Conservation (phyloP, 2,329 filamentous ascomycete species). For the Botryosphaeria dothidea region DNA sequence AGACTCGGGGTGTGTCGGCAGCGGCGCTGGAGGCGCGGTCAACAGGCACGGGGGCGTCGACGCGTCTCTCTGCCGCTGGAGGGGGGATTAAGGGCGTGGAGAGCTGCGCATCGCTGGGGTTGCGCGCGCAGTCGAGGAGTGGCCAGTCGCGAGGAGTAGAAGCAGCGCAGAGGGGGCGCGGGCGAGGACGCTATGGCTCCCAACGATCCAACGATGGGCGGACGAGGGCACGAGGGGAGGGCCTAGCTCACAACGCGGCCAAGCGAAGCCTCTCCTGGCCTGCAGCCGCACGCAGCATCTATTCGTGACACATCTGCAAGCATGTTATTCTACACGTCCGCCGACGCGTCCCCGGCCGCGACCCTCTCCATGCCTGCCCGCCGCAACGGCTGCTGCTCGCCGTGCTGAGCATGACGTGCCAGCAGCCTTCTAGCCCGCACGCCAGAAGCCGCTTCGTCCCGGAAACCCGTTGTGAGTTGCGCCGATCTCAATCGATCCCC, state of each 20-base stretch:
- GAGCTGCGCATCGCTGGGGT: constrained; percentile 18
- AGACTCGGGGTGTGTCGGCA: not conserved
- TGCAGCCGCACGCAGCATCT: constrained; percentile 5
- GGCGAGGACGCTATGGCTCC: constrained; percentile 10
- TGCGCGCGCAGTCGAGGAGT: constrained; percentile 14
- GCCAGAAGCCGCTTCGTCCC: constrained; percentile 17
- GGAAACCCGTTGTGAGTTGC: not conserved
- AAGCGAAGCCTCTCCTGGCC: constrained; percentile 14
- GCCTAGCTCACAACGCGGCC: constrained; percentile 8
- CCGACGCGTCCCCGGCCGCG: not conserved
- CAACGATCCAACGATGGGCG: not conserved
- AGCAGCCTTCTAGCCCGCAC: constrained; percentile 5
- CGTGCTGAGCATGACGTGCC: constrained; percentile 8
- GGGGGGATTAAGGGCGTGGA: constrained; percentile 10
- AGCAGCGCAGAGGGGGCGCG: constrained; percentile 15
- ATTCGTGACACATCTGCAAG: constrained; percentile 10
- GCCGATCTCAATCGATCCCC: constrained; percentile 16
- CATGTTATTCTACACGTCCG: not conserved
- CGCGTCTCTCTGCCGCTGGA: constrained; percentile 18
- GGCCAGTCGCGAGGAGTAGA: constrained; percentile 15
- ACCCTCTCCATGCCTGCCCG: not conserved
- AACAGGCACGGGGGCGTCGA: constrained; percentile 11
- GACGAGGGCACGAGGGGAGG: not conserved
- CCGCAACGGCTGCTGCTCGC: not conserved
- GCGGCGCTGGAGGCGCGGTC: constrained; percentile 15